Conservation (phyloP, 2,329 filamentous ascomycete genomes). For the Leptoxyphium fumago region DNA sequence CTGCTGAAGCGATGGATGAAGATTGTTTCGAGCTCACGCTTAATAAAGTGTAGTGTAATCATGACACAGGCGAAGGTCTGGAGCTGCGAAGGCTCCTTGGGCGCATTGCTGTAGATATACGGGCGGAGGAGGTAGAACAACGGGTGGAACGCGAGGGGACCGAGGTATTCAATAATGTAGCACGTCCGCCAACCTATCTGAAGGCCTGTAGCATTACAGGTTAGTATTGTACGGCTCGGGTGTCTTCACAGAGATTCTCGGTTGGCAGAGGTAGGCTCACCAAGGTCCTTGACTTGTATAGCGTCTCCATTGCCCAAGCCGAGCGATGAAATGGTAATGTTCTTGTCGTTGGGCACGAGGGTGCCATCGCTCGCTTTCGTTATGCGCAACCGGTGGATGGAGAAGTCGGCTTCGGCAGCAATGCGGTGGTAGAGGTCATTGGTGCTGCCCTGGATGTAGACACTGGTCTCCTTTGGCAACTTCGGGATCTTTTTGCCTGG, state of each 20-base stretch:
- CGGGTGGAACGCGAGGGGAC: conserved; percentile 76
- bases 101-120: conserved; percentile 47
- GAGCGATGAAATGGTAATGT: conserved; percentile 37
- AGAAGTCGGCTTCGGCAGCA: conserved; percentile 38
- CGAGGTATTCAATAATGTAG: conserved; percentile 88
- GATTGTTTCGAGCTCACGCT: conserved; percentile 88
- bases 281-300: conserved; percentile 84
- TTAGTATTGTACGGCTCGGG: no score
- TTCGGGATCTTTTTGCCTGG: conserved; percentile 47
- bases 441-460: conserved; percentile 36
- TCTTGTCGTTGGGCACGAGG: conserved; percentile 39
- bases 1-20: conserved; percentile 92
- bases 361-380: conserved; percentile 50
- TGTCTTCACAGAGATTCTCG: no score
- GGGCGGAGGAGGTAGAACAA: conserved; percentile 57
- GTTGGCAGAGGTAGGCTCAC: conserved; percentile 33
- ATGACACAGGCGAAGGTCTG: conserved; percentile 64
- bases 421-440: conserved; percentile 44
- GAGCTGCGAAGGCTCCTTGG: conserved; percentile 38
- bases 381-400: conserved; percentile 45
- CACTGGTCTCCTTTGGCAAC: conserved; percentile 41
- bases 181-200: conserved; percentile 90
- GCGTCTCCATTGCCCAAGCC: conserved; percentile 44
- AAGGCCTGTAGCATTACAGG: conserved; percentile 40
- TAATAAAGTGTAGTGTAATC: conserved; percentile 72